phyloP scores from a whole-genome alignment of 2,329 filamentous ascomycete species.

The Botrytis byssoidea region DNA sequence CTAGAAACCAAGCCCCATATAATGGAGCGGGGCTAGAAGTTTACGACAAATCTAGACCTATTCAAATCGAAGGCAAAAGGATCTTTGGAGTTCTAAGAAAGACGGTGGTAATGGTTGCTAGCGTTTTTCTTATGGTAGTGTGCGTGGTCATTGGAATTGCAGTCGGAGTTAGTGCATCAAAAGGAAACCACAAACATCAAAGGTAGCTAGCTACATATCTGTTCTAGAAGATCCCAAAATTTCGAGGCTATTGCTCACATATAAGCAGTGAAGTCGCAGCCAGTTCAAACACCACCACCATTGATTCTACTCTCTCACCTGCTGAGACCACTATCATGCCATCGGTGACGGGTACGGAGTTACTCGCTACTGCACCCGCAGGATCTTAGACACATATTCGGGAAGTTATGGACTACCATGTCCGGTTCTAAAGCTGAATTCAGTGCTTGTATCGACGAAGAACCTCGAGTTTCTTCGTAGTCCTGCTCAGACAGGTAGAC shows the following conservation, averaged over 20 bases:
- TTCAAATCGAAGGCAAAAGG: neutral
- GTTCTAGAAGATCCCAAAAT: neutral
- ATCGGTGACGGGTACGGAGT: neutral
- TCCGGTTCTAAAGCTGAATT: neutral
- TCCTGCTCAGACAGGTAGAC: too few species aligned
- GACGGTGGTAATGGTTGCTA: neutral
- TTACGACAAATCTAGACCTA: neutral
- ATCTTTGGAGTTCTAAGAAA: neutral
- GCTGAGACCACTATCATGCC: neutral
- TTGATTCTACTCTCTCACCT: neutral
- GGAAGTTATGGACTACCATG: neutral
- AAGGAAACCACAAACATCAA: neutral
- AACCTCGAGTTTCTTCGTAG: neutral
- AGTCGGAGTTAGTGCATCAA: neutral
- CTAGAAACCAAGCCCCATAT: neutral
- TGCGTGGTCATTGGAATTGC: neutral
- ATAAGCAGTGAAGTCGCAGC: neutral
- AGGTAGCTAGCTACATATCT: neutral
- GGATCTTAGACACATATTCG: neutral
- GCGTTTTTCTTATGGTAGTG: neutral
- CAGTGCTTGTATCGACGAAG: neutral
- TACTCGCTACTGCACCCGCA: neutral
- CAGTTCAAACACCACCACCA: neutral
- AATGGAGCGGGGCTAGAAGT: neutral
- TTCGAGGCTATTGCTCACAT: neutral